These are phyloP conservation scores for Trametes versicolor DNA, from an alignment of 1,284 basidiomycete genomes.

Conservation along the genomic window DNA sequence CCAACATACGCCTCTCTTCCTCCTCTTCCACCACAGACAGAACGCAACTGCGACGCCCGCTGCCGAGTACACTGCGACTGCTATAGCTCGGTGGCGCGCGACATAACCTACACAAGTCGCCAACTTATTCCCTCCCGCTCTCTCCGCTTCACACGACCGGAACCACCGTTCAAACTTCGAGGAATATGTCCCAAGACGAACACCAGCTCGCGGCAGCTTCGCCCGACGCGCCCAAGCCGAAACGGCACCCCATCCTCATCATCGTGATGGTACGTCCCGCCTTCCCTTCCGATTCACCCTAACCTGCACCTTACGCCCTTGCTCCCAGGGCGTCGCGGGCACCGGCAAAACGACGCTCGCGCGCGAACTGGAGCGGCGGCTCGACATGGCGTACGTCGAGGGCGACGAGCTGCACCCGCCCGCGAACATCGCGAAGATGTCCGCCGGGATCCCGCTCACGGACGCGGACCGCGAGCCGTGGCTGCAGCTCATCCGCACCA, in stretches of 20 bases:
- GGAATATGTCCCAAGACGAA: conserved; percentile 19
- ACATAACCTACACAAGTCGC: background rate
- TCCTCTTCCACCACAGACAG: background rate
- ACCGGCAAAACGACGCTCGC: conserved; percentile 94
- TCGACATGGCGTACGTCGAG: conserved; percentile 84
- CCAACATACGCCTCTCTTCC: background rate
- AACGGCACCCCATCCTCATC: conserved; percentile 48
- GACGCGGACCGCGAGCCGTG: conserved; percentile 91
- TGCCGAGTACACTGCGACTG: background rate
- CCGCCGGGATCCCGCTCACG: conserved; percentile 77
- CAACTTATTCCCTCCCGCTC: background rate
- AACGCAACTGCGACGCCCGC: background rate
- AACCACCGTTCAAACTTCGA: background rate
- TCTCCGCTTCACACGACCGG: background rate
- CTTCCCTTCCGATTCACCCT: background rate
- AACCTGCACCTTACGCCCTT: background rate
- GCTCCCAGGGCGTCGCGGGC: conserved; percentile 74
- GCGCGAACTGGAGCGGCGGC: conserved; percentile 63
- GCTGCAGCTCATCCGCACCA: conserved; percentile 78
- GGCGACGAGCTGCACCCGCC: conserved; percentile 91
- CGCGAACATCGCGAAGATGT: conserved; percentile 91
- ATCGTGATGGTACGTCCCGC: conserved; percentile 56
- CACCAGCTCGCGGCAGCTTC: conserved; percentile 22
- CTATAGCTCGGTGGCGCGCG: background rate
- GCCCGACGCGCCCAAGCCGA: conserved; percentile 22